Percentiles rank a stretch among this genome's conserved stretches.
Conservation (phyloP, 2,329 filamentous ascomycete species). For the Exophiala sideris region DNA sequence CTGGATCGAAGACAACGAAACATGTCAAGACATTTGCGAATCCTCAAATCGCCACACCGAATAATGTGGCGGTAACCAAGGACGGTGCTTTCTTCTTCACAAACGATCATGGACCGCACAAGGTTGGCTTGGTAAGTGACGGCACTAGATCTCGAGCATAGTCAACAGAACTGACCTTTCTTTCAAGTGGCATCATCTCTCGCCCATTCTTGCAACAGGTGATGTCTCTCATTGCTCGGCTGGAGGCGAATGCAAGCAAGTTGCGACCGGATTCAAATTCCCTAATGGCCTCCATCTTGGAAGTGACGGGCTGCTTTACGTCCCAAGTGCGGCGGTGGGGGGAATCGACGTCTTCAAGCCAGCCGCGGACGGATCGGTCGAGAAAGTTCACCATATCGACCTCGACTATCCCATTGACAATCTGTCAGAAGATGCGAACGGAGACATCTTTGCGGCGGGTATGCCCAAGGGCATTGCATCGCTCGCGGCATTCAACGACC, state of each 20-base stretch:
- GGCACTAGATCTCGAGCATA: background rate
- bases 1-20: slow-evolving; percentile 28
- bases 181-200: slow-evolving; percentile 25
- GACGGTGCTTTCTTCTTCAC: slow-evolving; percentile 37
- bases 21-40: slow-evolving; percentile 34
- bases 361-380: slow-evolving; percentile 7
- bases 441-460: slow-evolving; percentile 35
- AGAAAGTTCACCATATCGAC: slow-evolving; percentile 27
- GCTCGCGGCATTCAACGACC: slow-evolving; percentile 26
- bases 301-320: slow-evolving; percentile 36
- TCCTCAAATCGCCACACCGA: slow-evolving; percentile 36
- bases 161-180: background rate
- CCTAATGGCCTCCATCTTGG: slow-evolving; percentile 36
- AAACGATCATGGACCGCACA: slow-evolving; percentile 35
- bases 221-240: slow-evolving; percentile 30
- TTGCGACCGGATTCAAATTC: slow-evolving; percentile 27
- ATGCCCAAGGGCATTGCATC: slow-evolving; percentile 31
- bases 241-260: slow-evolving; percentile 11
- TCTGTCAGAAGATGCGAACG: slow-evolving; percentile 36
- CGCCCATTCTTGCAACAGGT: slow-evolving; percentile 16
- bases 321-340: slow-evolving; percentile 30
- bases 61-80: slow-evolving; percentile 34
- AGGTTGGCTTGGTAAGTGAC: slow-evolving; percentile 28
- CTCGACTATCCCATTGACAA: slow-evolving; percentile 36
- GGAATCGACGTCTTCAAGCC: slow-evolving; percentile 29